Percentiles rank a stretch among this genome's conserved stretches.
Conservation (phyloP, 164 flowering plant genomes). For the Magnolia officinalis region DNA sequence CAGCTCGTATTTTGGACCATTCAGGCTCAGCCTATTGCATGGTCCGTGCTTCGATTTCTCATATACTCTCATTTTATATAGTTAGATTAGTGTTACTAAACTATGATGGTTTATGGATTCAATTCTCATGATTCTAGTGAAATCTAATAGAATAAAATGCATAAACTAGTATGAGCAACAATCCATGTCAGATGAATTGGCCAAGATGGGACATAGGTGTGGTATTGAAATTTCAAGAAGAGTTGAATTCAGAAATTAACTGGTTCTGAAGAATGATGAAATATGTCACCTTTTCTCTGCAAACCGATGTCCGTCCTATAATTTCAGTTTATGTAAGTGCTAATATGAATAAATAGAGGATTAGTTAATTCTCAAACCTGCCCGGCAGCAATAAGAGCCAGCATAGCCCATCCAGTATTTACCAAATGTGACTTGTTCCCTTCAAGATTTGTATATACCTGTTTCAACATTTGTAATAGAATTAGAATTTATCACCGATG, state of each 20-base stretch:
- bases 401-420: slow-evolving; percentile 68
- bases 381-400: slow-evolving; percentile 50
- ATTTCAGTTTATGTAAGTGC: not conserved
- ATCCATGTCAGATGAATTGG: not conserved
- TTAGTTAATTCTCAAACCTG: slow-evolving; percentile 19
- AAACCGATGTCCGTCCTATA: not conserved
- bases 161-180: too few species aligned
- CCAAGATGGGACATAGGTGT: not conserved
- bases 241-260: too few species aligned
- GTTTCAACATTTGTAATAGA: slow-evolving; percentile 6
- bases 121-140: not conserved
- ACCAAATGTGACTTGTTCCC: slow-evolving; percentile 44
- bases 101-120: not conserved
- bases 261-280: too few species aligned
- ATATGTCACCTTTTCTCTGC: not conserved
- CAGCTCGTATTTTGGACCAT: not conserved
- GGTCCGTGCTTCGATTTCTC: too few species aligned
- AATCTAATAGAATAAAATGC: not conserved
- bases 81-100: not conserved
- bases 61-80: not conserved
- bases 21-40: not conserved
- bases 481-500: too few species aligned
- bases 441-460: slow-evolving; percentile 56
- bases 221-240: too few species aligned
- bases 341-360: too few species aligned